phyloP scores from a whole-genome alignment of 306 rosid genomes.

The Vigna hirtella region DNA sequence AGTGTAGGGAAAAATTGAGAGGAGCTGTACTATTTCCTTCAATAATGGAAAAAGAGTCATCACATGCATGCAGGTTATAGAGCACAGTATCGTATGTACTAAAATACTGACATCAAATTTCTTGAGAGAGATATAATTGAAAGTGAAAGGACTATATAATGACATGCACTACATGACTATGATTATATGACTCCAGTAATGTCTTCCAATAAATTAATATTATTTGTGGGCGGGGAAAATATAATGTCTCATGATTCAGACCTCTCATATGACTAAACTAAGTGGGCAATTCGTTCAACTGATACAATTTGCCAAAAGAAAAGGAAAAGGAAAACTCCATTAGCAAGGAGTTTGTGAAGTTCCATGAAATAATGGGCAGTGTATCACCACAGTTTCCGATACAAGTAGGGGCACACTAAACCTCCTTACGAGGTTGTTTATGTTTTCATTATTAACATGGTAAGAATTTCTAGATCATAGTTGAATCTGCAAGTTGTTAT shows the following conservation, averaged over 20 bases:
- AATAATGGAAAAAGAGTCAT: background rate
- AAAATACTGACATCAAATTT: slow-evolving; percentile 32
- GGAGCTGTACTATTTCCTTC: slow-evolving; percentile 30
- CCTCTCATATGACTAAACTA: background rate
- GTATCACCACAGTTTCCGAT: slow-evolving; percentile 12
- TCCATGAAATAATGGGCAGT: slow-evolving; percentile 41
- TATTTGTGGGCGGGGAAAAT: background rate
- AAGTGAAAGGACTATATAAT: background rate
- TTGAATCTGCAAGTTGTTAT: background rate
- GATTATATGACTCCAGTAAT: background rate
- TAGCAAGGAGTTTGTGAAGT: slow-evolving; percentile 18
- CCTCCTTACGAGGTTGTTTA: slow-evolving; percentile 22
- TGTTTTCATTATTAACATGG: background rate
- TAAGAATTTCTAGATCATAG: background rate
- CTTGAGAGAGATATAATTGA: slow-evolving; percentile 1
- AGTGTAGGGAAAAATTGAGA: background rate
- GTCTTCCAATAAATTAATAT: slow-evolving; percentile 6
- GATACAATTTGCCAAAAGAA: background rate
- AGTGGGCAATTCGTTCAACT: slow-evolving; percentile 1
- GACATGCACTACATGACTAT: slow-evolving; percentile 1
- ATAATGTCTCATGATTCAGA: background rate
- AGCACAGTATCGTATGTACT: slow-evolving; percentile 33
- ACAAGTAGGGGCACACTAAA: slow-evolving; percentile 30
- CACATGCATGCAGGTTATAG: background rate
- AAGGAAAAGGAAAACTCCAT: background rate